Evolutionary conservation across 2,329 filamentous ascomycete species (phyloP).

Genomic region (Xylaria sp.): DNA sequence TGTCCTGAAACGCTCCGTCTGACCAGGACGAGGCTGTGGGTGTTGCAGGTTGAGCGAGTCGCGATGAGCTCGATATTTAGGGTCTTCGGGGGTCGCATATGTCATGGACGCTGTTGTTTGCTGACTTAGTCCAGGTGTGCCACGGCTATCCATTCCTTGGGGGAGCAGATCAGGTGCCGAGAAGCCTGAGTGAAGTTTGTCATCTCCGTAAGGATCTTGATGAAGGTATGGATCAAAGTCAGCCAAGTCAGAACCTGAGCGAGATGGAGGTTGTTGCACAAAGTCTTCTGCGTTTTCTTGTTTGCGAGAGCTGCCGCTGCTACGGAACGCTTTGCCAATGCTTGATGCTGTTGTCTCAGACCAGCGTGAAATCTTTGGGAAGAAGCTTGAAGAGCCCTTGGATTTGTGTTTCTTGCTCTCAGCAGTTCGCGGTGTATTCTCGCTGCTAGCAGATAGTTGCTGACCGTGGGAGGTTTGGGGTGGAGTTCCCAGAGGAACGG

Average conservation of each 20-base stretch:
- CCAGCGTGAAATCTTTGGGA: conserved; percentile 96
- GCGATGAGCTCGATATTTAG: conserved; percentile 84
- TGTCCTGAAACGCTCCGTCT: conserved; percentile 78
- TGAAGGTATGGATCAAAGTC: conserved; percentile 72
- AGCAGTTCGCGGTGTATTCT: conserved; percentile 81
- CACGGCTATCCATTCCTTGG: conserved; percentile 42
- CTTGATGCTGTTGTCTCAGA: conserved; percentile 95
- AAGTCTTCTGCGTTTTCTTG: conserved; percentile 71
- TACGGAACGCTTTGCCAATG: conserved; percentile 79
- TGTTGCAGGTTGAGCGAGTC: conserved; percentile 84
- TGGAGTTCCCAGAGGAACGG: conserved; percentile 67
- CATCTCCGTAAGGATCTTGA: conserved; percentile 67
- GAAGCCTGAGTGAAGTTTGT: conserved; percentile 69
- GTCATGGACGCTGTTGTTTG: conserved; percentile 61
- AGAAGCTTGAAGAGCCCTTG: conserved; percentile 78
- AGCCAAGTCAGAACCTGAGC: conserved; percentile 79
- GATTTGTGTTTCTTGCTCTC: conserved; percentile 91
- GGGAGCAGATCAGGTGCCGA: conserved; percentile 62
- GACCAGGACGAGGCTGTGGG: conserved; percentile 79
- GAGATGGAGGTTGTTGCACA: conserved; percentile 71
- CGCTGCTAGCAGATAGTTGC: conserved; percentile 71
- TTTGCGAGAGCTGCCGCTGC: conserved; percentile 68
- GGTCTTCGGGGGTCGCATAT: conserved; percentile 71
- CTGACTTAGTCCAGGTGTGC: conserved; percentile 46
- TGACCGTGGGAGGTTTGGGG: conserved; percentile 59